Evolutionary conservation across 2,329 filamentous ascomycete species (phyloP), one percentile per base, ranked within the genome.

Genomic region (Cryphonectria carpinicola): DNA sequence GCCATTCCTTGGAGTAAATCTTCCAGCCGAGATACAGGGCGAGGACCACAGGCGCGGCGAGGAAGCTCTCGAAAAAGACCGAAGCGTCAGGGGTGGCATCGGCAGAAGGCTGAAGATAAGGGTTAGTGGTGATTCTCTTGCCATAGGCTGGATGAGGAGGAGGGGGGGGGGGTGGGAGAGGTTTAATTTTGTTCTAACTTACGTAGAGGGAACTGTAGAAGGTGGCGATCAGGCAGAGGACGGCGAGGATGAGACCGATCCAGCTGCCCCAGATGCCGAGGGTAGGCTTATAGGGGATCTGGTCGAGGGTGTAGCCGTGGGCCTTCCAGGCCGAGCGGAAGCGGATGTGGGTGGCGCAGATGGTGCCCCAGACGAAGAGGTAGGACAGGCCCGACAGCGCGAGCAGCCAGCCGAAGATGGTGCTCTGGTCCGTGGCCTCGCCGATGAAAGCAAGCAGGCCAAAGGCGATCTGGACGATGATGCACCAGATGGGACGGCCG

Each of bases 351-450:
- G 88, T 84, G 3, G 89, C 80, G 78, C 88, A 91, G 77, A 91
- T 89, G 71, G 85, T 91, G 49, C 88, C 89, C 92, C 92, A 95
- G 37, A 92, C 91, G 80, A 94, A 93, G 79, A 95, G 88, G 72
- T 88, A 90, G 2, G 89, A 88, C 13, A 94, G 87, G 66, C 91
- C 92, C 0, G 91, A 93, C 28, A 95, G 86, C 0, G 92, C 87
- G 52, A 93, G 84, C 68, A 92, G 84, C 89, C 89, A 92, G 75
- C 82, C 83, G 81, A 92, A 92, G 72, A 89, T 84, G 1, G 80
- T 80, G 52, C 74, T 77, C 74, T 79, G 82, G 69, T 78, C 78
- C 6, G 76, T 74, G 4, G 85, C 83, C 78, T 82, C 80, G 60
- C 83, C 85, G 67, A 91, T 81, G 78, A 88, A 91, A 52, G 87